Evolutionary conservation across 1,284 basidiomycete species (phyloP), one percentile per base, ranked within the genome.

Genomic region (Coniophora puteana): DNA sequence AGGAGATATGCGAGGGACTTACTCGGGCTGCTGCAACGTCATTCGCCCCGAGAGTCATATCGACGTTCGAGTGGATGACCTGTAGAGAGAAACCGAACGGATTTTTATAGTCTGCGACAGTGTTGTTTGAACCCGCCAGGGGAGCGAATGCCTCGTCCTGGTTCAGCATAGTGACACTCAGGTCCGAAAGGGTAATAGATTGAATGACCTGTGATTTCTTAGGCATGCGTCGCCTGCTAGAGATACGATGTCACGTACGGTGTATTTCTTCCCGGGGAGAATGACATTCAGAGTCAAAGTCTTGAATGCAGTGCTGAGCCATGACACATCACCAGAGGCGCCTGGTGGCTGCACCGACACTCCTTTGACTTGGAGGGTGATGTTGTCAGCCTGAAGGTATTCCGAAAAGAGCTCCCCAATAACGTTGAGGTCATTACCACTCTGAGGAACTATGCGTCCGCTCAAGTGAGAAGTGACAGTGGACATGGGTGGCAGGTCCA

Each of bases 11-110:
- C 40, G 18, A 8, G 17, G 31, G 32, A 36, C 65, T 45, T 51
- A 79, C 81, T 53, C 69, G 58, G 21, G 82, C 85, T 23, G 78
- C 71, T 43, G 78, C 63, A n/a, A 62, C 59, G 4, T 76, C 77
- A 20, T 66, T 63, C 17, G 63, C 65, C 8, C 62, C 67, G 31
- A 89, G 58, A 16, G 67, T 68, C 47, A 86, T 75, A 21, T 72
- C 68, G 51, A 86, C 69, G 4, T 69, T 66, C 1, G 77, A 66
- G 52, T 76, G 67, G 17, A 83, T 59, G 27, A 83, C 80, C 54
- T 84, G 80, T 40, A 90, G 58, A 16, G 77, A 76, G 64, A 89
- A 90, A 8, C 78, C 80, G 61, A 90, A 89, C 2, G 87, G 87
- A 61, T 89, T 90, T 60, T 76, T 77, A 57, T 84, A 87, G 45